Evolutionary conservation across 805 yeast genomes (phyloP).

Genomic region (Priceomyces haplophilus): DNA sequence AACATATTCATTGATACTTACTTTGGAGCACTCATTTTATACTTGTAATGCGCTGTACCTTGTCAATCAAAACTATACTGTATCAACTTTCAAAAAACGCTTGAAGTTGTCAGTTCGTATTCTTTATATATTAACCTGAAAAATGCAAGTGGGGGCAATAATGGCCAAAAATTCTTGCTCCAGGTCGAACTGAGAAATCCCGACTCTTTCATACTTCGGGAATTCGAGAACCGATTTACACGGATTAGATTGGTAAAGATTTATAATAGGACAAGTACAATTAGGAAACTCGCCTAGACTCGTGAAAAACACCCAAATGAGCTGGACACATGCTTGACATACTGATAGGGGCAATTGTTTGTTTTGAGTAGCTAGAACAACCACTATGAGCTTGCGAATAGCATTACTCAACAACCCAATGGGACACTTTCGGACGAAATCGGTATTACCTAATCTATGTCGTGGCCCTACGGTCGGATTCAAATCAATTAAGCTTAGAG

Average conservation of each 20-base stretch:
- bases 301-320: too few relatives aligned
- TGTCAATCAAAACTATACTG: background rate
- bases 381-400: too few relatives aligned
- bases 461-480: too few relatives aligned
- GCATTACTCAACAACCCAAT: background rate
- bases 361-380: too few relatives aligned
- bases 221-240: slow-evolving; percentile 9
- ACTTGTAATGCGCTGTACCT: background rate
- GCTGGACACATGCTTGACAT: too few relatives aligned
- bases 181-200: slow-evolving; percentile 4
- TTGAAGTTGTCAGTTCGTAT: slow-evolving; percentile 2
- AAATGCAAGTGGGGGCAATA: slow-evolving; percentile 3
- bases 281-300: too few relatives aligned
- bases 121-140: slow-evolving; percentile 5
- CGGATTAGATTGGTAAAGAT: slow-evolving; percentile 1
- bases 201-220: slow-evolving; percentile 7
- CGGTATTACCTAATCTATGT: background rate
- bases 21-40: slow-evolving; percentile 42
- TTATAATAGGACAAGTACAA: background rate
- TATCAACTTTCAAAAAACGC: slow-evolving; percentile 7
- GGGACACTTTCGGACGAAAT: background rate
- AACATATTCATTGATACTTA: slow-evolving; percentile 27
- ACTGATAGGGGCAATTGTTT: too few relatives aligned
- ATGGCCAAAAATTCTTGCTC: background rate
- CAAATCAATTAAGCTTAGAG: too few relatives aligned